phyloP scores from a whole-genome alignment of 768 basidiomycete species.

The Saitozyma sp. region DNA sequence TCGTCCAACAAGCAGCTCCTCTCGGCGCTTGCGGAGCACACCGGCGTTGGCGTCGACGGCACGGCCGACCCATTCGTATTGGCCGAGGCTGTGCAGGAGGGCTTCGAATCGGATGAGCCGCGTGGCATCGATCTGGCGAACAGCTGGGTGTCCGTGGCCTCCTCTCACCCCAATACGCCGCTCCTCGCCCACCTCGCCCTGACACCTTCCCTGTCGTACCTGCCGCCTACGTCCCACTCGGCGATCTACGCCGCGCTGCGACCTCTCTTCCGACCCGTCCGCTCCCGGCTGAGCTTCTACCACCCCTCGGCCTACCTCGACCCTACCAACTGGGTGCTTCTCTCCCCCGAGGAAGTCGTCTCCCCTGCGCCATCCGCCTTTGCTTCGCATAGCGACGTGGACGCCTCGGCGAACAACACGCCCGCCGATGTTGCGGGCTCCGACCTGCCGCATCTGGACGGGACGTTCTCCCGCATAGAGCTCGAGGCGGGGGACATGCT shows the following conservation, averaged over 20 bases:
- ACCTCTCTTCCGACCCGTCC: conserved; percentile 29
- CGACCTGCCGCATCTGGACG: conserved; percentile 24
- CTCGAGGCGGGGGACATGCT: conserved; percentile 41
- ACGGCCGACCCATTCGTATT: conserved; percentile 12
- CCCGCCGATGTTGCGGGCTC: neutral
- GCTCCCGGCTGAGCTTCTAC: conserved; percentile 38
- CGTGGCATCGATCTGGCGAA: neutral
- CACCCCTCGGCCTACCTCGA: conserved; percentile 28
- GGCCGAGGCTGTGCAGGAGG: conserved; percentile 22
- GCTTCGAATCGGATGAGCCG: conserved; percentile 10
- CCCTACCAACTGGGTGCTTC: conserved; percentile 35
- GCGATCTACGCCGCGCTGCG: conserved; percentile 37
- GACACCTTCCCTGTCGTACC: conserved; percentile 16
- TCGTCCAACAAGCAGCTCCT: conserved; percentile 24
- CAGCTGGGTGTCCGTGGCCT: neutral
- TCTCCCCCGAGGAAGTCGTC: conserved; percentile 6
- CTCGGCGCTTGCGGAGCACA: conserved; percentile 5
- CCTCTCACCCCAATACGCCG: conserved; percentile 2
- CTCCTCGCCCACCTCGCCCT: conserved; percentile 24
- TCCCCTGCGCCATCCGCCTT: neutral
- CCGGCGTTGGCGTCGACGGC: neutral
- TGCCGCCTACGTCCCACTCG: conserved; percentile 22
- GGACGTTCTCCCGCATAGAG: conserved; percentile 4
- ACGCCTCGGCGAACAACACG: neutral
- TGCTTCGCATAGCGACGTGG: neutral